Conservation (phyloP, 73 alveolate genomes). For the Paramecium sonneborni region DNA sequence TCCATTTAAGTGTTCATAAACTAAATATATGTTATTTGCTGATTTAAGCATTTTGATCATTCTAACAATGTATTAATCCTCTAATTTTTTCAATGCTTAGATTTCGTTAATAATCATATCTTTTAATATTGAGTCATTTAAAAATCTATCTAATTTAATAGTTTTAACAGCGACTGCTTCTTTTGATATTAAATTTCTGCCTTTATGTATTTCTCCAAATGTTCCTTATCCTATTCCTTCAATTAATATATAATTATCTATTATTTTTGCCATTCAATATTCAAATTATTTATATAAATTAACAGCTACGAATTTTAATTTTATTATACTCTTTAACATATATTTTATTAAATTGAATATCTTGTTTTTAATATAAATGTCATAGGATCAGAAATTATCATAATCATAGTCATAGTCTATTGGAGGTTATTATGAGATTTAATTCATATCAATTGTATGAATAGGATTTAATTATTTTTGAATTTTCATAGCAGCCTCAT, state of each 20-base stretch:
- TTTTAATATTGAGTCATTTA: conserved; percentile 58
- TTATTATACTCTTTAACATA: background rate
- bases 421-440: background rate
- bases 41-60: conserved; percentile 68
- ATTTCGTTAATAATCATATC: conserved; percentile 68
- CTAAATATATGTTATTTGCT: conserved; percentile 58
- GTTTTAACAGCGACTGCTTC: conserved; percentile 71
- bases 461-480: background rate
- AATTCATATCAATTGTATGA: conserved; percentile 1
- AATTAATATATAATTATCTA: conserved; percentile 61
- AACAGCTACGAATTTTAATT: conserved; percentile 9
- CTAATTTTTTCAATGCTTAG: conserved; percentile 62
- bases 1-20: conserved; percentile 64
- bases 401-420: conserved; percentile 38
- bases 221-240: conserved; percentile 65
- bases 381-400: conserved; percentile 19
- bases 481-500: conserved; percentile 36
- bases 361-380: background rate
- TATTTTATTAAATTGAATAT: background rate
- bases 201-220: conserved; percentile 69
- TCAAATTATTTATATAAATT: background rate
- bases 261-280: conserved; percentile 62
- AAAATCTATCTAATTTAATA: conserved; percentile 50
- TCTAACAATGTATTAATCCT: conserved; percentile 60
- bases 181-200: conserved; percentile 61